Evolutionary conservation across 1,284 basidiomycete species (phyloP), one percentile per base, ranked within the genome.

Genomic region (Marasmius tenuissimus): DNA sequence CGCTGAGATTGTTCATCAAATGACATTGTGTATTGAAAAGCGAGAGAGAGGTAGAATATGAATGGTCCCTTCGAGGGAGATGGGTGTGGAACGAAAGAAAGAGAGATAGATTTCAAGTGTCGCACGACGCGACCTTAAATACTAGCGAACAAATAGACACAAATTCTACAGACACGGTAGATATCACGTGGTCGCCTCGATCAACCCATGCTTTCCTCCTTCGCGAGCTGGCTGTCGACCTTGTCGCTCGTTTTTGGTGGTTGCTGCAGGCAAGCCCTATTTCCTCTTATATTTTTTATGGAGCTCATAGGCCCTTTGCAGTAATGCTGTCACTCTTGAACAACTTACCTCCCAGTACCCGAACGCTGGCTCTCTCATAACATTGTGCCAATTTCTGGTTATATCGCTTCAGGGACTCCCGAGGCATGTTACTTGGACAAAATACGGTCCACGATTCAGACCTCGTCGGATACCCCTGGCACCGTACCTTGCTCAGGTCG

Each of bases 401-500:
- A 87, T 96, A 61, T 86, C 93, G 8, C 65, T 93, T 1, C 78
- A 86, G 66, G 87, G 89, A 0, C 78, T 93, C 16, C 86, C 85
- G 0, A 81, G 76, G 47, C 87, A 91, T 69, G 61, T 90, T 40
- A 72, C 69, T 9, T 80, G 74, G 77, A 79, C 75, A 18, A 71
- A 68, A 61, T 76, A 72, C 64, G 78, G 79, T 8, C 81, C 79
- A 33, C 79, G 80, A 10, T 76, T 93, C 20, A 84, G 82, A 65
- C 79, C 81, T 18, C 82, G 91, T 10, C 79, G 79, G 62, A 88
- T 97, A 14, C 94, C 95, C 0, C 71, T 98, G 20, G 73, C 76
- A 12, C 80, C 89, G 10, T 97, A 97, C 80, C 69, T 90, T 20
- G 77, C 90, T 0, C 95, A 97, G 75, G 95, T 97, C 51, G 80